Percentiles rank a stretch among this genome's conserved stretches.
Conservation (phyloP, 2,329 filamentous ascomycete species). For the Pseudogymnoascus sp. region DNA sequence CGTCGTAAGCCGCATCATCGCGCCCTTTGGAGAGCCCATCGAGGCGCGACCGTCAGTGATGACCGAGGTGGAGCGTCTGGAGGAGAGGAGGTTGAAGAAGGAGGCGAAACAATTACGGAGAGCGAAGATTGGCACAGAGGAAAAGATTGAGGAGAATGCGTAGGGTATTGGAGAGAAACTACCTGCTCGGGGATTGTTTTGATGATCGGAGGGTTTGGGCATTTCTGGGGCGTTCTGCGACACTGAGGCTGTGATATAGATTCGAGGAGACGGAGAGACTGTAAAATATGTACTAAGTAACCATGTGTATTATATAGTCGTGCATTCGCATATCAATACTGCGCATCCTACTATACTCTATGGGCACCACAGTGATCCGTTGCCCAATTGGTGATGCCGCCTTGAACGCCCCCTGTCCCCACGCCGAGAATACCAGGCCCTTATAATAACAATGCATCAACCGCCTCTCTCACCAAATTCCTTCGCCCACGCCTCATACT, state of each 20-base stretch:
- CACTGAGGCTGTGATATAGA: background rate
- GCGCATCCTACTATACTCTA: constrained; percentile 6
- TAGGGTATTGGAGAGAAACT: background rate
- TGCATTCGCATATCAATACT: constrained; percentile 6
- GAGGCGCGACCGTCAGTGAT: constrained; percentile 59
- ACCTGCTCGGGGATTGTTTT: background rate
- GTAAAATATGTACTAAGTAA: constrained; percentile 6
- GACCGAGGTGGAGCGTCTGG: constrained; percentile 53
- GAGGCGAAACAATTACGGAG: constrained; percentile 50
- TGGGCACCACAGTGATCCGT: background rate
- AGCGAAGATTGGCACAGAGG: constrained; percentile 23
- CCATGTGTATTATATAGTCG: constrained; percentile 5
- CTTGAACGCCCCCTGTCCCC: background rate
- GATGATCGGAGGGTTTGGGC: background rate
- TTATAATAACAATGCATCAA: constrained; percentile 32
- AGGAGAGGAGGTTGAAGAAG: constrained; percentile 46
- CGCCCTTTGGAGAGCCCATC: constrained; percentile 59
- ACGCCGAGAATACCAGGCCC: background rate
- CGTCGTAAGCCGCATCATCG: constrained; percentile 67
- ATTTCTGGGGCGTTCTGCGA: background rate
- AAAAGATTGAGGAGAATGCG: constrained; percentile 22
- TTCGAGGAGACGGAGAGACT: background rate
- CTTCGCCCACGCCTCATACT: constrained; percentile 89
- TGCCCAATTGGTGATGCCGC: background rate
- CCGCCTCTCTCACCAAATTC: constrained; percentile 91